These are phyloP conservation scores for Trichoderma asperellum DNA, from an alignment of 2,329 filamentous ascomycete species.

Conservation along the genomic window DNA sequence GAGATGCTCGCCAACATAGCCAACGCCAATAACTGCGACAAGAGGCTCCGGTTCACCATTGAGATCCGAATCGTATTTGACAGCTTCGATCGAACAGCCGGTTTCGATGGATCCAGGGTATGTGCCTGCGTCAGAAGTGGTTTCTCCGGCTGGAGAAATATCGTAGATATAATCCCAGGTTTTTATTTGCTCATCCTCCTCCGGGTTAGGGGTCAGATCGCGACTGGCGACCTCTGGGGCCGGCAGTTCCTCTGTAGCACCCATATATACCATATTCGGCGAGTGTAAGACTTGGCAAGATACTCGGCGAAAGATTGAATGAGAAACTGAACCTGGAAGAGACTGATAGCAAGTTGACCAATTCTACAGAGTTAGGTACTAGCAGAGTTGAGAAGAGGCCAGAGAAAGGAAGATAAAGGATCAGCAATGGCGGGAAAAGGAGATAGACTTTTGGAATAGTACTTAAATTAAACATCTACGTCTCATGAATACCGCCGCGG, in stretches of 20 bases:
- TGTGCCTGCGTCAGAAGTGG: slow-evolving; percentile 36
- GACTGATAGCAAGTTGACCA: not conserved
- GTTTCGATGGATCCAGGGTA: slow-evolving; percentile 11
- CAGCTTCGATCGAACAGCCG: not conserved
- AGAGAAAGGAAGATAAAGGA: not conserved
- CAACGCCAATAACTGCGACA: slow-evolving; percentile 56
- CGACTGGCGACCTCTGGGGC: not conserved
- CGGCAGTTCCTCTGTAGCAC: not conserved
- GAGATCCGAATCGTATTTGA: slow-evolving; percentile 35
- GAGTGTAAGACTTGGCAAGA: not conserved
- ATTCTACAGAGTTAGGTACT: not conserved
- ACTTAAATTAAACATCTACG: not conserved
- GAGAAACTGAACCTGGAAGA: not conserved
- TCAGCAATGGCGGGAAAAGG: too few species aligned
- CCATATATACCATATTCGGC: not conserved
- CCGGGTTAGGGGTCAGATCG: not conserved
- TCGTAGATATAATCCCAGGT: slow-evolving; percentile 40
- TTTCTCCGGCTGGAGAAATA: slow-evolving; percentile 42
- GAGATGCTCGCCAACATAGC: slow-evolving; percentile 57
- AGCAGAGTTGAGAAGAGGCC: not conserved
- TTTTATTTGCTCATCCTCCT: slow-evolving; percentile 31
- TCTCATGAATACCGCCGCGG: not conserved
- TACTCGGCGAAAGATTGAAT: too few species aligned
- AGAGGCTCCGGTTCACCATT: slow-evolving; percentile 37
- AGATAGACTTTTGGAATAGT: not conserved